Conservation (phyloP, 768 basidiomycete genomes). For the Daedaleopsis sinensis region DNA sequence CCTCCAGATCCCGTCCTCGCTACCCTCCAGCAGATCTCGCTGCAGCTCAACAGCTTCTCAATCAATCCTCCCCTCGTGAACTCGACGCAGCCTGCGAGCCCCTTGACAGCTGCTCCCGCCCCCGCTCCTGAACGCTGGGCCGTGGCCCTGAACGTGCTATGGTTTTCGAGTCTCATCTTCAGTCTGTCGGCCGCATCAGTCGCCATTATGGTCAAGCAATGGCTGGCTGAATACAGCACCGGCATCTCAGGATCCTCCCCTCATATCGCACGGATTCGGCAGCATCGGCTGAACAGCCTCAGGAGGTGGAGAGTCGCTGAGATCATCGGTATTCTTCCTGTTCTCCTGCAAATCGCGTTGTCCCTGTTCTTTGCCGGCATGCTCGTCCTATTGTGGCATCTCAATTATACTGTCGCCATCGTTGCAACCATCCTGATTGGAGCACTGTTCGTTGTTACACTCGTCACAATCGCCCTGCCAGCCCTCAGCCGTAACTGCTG, state of each 20-base stretch:
- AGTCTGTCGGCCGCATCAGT: slow-evolving; percentile 28
- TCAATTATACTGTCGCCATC: slow-evolving; percentile 15
- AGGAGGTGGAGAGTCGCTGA: slow-evolving; percentile 16
- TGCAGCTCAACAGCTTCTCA: not conserved
- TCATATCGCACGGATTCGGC: slow-evolving; percentile 17
- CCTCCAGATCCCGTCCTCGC: not conserved
- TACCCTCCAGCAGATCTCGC: not conserved
- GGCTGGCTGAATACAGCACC: slow-evolving; percentile 21
- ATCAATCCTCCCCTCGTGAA: slow-evolving; percentile 3
- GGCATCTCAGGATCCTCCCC: not conserved
- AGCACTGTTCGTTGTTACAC: not conserved
- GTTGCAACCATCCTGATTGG: not conserved
- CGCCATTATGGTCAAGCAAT: slow-evolving; percentile 33
- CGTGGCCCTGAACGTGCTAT: slow-evolving; percentile 25
- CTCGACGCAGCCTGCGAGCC: slow-evolving; percentile 4
- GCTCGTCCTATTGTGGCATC: slow-evolving; percentile 14
- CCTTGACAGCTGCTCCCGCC: not conserved
- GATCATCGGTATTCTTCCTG: slow-evolving; percentile 18
- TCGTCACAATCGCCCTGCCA: not conserved
- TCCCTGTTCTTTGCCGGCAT: slow-evolving; percentile 25
- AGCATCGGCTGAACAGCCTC: slow-evolving; percentile 21
- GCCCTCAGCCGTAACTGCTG: not conserved
- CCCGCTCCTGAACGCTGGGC: not conserved
- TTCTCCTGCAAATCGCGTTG: slow-evolving; percentile 23
- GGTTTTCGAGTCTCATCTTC: slow-evolving; percentile 29